These are phyloP conservation scores for Debaryomyces coudertii DNA, from an alignment of 1,139 yeast species.

Conservation along the genomic window DNA sequence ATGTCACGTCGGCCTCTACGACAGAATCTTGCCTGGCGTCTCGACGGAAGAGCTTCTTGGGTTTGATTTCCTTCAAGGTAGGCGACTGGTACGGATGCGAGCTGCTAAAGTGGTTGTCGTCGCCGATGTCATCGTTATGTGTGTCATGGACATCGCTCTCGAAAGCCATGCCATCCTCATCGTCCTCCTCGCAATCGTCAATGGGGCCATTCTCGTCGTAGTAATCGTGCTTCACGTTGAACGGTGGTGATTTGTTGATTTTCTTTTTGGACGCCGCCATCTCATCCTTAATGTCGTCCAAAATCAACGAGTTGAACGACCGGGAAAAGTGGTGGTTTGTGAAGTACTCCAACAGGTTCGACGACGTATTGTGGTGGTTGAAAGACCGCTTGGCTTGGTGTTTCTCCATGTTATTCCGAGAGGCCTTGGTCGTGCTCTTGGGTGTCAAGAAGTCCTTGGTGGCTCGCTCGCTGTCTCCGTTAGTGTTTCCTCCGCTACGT, in stretches of 20 bases:
- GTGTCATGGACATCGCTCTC: constrained; percentile 17
- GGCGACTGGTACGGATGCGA: constrained; percentile 17
- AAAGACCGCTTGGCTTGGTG: constrained; percentile 2
- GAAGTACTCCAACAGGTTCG: constrained; percentile 35
- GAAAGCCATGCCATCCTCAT: constrained; percentile 10
- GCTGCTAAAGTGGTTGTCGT: constrained; percentile 25
- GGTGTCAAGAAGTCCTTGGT: constrained; percentile 7
- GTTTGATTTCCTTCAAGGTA: constrained; percentile 11
- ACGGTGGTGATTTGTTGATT: constrained; percentile 49
- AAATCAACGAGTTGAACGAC: constrained; percentile 48
- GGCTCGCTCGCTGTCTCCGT: neutral
- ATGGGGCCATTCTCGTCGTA: constrained; percentile 26
- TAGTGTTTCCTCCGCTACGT: neutral
- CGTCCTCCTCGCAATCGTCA: constrained; percentile 25
- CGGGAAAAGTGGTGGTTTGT: constrained; percentile 47
- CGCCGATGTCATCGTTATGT: constrained; percentile 16
- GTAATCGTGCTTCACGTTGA: constrained; percentile 40
- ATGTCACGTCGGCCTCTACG: constrained; percentile 5
- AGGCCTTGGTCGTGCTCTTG: neutral
- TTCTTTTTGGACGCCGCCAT: constrained; percentile 20
- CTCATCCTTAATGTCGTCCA: constrained; percentile 41
- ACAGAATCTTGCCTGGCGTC: constrained; percentile 8
- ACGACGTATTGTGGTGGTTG: constrained; percentile 3
- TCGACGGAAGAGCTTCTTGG: constrained; percentile 13
- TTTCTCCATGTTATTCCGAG: neutral